A percentile compares a stretch with the other conserved stretches of the same genome.
These are phyloP conservation scores for Seminavis robusta DNA, from an alignment of 108 stramenopile species.

Conservation along the genomic window DNA sequence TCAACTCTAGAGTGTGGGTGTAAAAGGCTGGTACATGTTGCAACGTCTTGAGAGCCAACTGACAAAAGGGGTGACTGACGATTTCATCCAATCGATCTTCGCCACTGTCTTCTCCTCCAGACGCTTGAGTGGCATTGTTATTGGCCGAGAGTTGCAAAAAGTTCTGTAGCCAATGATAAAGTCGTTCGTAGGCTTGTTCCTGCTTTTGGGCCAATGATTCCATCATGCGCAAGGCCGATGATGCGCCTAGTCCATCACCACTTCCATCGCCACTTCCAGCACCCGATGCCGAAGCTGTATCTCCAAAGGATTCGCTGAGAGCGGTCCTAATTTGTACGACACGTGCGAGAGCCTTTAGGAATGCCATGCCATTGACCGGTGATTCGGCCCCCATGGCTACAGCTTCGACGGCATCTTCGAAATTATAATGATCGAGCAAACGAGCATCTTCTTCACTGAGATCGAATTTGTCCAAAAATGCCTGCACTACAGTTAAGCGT, in stretches of 20 bases:
- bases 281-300: background rate
- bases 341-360: slow-evolving; percentile 71
- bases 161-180: slow-evolving; percentile 79
- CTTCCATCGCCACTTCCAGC: background rate
- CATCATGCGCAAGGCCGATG: slow-evolving; percentile 84
- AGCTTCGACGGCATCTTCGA: slow-evolving; percentile 41
- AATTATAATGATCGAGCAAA: slow-evolving; percentile 70
- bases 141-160: slow-evolving; percentile 44
- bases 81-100: slow-evolving; percentile 74
- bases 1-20: slow-evolving; percentile 69
- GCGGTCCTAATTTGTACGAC: slow-evolving; percentile 62
- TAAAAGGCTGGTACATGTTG: slow-evolving; percentile 74
- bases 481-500: slow-evolving; percentile 55
- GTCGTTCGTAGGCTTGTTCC: slow-evolving; percentile 81
- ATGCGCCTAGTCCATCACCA: slow-evolving; percentile 41
- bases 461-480: slow-evolving; percentile 84
- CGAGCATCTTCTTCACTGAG: slow-evolving; percentile 69
- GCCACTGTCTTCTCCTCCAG: slow-evolving; percentile 6
- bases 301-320: slow-evolving; percentile 62
- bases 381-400: slow-evolving; percentile 12
- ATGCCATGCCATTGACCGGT: slow-evolving; percentile 54
- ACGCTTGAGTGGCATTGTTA: slow-evolving; percentile 8
- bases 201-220: slow-evolving; percentile 74
- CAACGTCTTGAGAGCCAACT: slow-evolving; percentile 47
- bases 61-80: slow-evolving; percentile 59